Percentiles rank a stretch among this genome's conserved stretches.
Conservation (phyloP, 177 flowering plant genomes). For the Tripterygium wilfordii region DNA sequence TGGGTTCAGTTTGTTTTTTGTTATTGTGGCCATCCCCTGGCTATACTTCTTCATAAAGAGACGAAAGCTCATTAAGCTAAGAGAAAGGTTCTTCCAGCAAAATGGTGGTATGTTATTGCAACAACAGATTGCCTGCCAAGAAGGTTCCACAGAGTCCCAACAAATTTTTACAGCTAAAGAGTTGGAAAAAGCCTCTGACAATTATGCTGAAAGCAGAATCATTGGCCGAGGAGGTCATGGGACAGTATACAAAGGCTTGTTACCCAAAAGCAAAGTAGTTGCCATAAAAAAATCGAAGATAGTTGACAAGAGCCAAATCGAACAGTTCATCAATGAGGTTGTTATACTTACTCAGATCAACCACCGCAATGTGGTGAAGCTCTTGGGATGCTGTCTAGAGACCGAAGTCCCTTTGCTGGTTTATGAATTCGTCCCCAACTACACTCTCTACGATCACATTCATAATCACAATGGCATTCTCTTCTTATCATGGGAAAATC, state of each 20-base stretch:
- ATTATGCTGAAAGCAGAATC: constrained; percentile 3
- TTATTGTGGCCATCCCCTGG: too few species aligned
- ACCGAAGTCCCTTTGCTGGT: too few species aligned
- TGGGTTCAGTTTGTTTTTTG: too few species aligned
- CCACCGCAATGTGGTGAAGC: too few species aligned
- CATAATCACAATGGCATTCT: too few species aligned
- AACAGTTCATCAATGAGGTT: constrained; percentile 13
- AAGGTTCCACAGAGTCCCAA: background rate
- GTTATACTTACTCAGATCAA: too few species aligned
- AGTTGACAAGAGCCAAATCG: constrained; percentile 6
- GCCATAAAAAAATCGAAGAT: constrained; percentile 13
- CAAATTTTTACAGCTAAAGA: constrained; percentile 5
- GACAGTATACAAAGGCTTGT: constrained; percentile 11
- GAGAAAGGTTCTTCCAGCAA: constrained; percentile 4
- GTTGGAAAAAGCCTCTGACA: constrained; percentile 10
- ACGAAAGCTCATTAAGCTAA: constrained; percentile 5
- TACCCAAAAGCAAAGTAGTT: background rate
- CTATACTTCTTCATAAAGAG: too few species aligned
- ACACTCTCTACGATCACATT: too few species aligned
- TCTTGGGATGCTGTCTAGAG: too few species aligned
- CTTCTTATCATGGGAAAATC: too few species aligned
- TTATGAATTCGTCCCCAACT: too few species aligned
- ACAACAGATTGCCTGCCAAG: background rate
- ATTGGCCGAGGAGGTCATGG: constrained; percentile 13
- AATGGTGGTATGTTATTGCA: constrained; percentile 14